These are phyloP conservation scores for Aspergillus spinulosporus DNA, from an alignment of 2,329 filamentous ascomycete species.

Conservation along the genomic window DNA sequence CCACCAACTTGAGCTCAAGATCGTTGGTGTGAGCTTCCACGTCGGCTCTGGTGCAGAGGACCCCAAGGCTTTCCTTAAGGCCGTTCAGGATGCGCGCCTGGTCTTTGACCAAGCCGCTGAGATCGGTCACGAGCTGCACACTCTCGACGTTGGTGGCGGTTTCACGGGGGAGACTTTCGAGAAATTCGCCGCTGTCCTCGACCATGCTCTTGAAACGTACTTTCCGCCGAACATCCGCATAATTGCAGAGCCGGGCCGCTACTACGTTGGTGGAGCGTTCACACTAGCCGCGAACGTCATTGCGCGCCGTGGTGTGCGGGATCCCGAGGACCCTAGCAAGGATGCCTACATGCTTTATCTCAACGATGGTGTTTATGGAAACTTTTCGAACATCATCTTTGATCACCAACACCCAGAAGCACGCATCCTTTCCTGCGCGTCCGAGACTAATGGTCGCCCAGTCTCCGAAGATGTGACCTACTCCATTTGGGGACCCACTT, in stretches of 20 bases:
- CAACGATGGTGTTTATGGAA: slow-evolving; percentile 97
- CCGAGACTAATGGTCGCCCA: slow-evolving; percentile 46
- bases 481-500: slow-evolving; percentile 97
- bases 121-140: slow-evolving; percentile 78
- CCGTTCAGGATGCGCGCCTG: slow-evolving; percentile 80
- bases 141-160: slow-evolving; percentile 89
- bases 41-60: slow-evolving; percentile 95
- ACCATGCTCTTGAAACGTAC: slow-evolving; percentile 77
- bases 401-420: slow-evolving; percentile 92
- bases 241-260: slow-evolving; percentile 94
- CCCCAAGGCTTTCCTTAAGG: slow-evolving; percentile 85
- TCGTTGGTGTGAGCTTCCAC: slow-evolving; percentile 96
- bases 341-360: slow-evolving; percentile 91
- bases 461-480: slow-evolving; percentile 67
- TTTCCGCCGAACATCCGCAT: slow-evolving; percentile 81
- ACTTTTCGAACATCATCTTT: slow-evolving; percentile 99
- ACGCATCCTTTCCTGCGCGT: slow-evolving; percentile 70
- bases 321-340: slow-evolving; percentile 54
- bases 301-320: slow-evolving; percentile 82
- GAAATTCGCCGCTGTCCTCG: slow-evolving; percentile 78
- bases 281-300: slow-evolving; percentile 96
- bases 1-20: slow-evolving; percentile 78
- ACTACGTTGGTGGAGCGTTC: slow-evolving; percentile 91
- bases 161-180: slow-evolving; percentile 92
- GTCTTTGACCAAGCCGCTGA: slow-evolving; percentile 83